Conservation (phyloP, 1,284 basidiomycete genomes). For the Ustilago hordei region DNA sequence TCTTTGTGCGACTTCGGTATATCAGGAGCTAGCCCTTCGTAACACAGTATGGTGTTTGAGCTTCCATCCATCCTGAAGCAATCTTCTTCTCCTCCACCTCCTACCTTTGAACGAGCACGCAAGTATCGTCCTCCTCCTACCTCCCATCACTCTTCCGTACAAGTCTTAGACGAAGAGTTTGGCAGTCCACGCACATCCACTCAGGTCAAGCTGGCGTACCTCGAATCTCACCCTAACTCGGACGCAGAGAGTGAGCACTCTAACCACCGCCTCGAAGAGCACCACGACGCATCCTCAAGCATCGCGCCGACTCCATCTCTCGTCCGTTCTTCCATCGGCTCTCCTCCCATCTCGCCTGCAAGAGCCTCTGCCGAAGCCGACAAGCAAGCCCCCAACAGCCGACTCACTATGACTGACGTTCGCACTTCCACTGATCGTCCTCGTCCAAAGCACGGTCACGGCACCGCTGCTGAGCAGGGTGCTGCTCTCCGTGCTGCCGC, state of each 20-base stretch:
- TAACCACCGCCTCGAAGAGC: neutral
- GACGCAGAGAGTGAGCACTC: slow-evolving; percentile 24
- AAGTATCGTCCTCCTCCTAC: slow-evolving; percentile 52
- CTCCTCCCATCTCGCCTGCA: slow-evolving; percentile 12
- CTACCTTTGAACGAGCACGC: slow-evolving; percentile 44
- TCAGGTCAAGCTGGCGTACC: slow-evolving; percentile 52
- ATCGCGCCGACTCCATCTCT: slow-evolving; percentile 36
- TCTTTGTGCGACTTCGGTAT: neutral
- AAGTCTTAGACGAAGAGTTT: slow-evolving; percentile 46
- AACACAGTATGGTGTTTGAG: slow-evolving; percentile 25
- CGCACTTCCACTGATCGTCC: neutral
- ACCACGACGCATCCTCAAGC: slow-evolving; percentile 12
- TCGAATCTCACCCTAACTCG: slow-evolving; percentile 45
- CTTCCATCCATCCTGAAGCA: slow-evolving; percentile 20
- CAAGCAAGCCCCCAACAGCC: neutral
- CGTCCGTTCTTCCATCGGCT: slow-evolving; percentile 27
- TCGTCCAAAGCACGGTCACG: slow-evolving; percentile 38
- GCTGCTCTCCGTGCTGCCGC: slow-evolving; percentile 46
- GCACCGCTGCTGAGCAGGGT: slow-evolving; percentile 55
- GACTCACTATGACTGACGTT: slow-evolving; percentile 22
- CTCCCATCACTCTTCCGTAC: slow-evolving; percentile 46
- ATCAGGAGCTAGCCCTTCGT: neutral
- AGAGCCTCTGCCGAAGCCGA: neutral
- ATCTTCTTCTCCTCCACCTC: slow-evolving; percentile 21
- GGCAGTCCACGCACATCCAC: slow-evolving; percentile 40